Percentiles rank a stretch among this genome's conserved stretches.
Conservation (phyloP, 2,329 filamentous ascomycete genomes). For the Fusarium compactum region DNA sequence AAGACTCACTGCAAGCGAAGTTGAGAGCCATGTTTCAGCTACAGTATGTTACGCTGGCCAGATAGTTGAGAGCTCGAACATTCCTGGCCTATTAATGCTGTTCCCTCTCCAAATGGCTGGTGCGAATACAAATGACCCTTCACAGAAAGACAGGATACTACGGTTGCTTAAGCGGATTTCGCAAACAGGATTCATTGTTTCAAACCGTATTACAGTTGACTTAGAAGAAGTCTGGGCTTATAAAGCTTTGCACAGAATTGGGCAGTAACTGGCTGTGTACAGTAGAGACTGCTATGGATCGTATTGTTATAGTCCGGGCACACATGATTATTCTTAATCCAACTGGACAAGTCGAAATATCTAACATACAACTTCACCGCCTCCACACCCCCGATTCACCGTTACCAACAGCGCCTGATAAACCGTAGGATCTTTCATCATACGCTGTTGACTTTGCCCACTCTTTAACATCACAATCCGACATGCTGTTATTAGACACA, state of each 20-base stretch:
- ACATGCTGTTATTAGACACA: not conserved
- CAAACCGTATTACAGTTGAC: slow-evolving; percentile 39
- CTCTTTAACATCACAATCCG: slow-evolving; percentile 10
- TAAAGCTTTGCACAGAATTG: not conserved
- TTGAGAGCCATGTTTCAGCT: not conserved
- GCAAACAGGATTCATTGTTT: slow-evolving; percentile 42
- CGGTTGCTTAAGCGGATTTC: slow-evolving; percentile 25
- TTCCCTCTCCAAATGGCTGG: slow-evolving; percentile 47
- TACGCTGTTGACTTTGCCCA: not conserved
- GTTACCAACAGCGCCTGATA: not conserved
- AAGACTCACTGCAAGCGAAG: not conserved
- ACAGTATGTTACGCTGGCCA: not conserved
- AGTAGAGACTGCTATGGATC: too few species aligned
- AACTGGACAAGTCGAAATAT: too few species aligned
- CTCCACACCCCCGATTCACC: not conserved
- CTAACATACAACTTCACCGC: not conserved
- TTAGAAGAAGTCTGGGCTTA: slow-evolving; percentile 41
- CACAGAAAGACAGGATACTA: not conserved
- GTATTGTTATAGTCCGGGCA: too few species aligned
- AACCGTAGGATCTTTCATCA: not conserved
- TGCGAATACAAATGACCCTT: not conserved
- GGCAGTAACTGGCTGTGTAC: too few species aligned
- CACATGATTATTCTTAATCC: too few species aligned
- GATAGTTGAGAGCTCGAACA: slow-evolving; percentile 15
- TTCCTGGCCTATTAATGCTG: slow-evolving; percentile 37